Evolutionary conservation across 768 basidiomycete species (phyloP), one percentile per base, ranked within the genome.

Genomic region (Gymnopilus junonius): DNA sequence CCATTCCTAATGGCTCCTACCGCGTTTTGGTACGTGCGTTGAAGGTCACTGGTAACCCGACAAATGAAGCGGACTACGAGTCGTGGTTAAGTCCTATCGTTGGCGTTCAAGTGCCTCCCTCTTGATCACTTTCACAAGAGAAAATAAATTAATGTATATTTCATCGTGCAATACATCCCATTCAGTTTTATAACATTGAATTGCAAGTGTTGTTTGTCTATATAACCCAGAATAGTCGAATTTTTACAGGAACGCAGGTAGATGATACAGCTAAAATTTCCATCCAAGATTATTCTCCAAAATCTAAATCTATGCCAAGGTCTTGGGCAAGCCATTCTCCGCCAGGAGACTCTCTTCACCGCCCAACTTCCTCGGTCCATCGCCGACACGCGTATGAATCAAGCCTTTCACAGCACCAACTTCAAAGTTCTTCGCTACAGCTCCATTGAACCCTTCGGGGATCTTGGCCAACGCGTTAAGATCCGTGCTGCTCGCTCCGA

Each of bases 341-440:
- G 82, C 85, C 65, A 99, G 76, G 66, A 99, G 72, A 23, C 87
- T 77, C 68, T 93, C 92, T 54, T 84, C 84, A 31, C 70, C 68
- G 32, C 76, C 83, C 35, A 97, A 75, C 17, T 86, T 85, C 65
- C 91, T 83, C 0, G 97, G 97, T 0, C 97, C 96, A 71, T 95
- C 95, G 0, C 97, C 97, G 8, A 98, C 93, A 46, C 84, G 81
- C 8, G 97, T 98, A 76, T 97, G 95, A 56, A 99, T 98, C 72
- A 98, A 82, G 3, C 87, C 82, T 76, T 94, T 94, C 40, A 99
- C 94, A 2, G 92, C 87, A 1, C 92, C 95, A 8, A 84, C 79
- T 17, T 83, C 85, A 72, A 88, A 93, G 53, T 79, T 82, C 75
- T 89, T 89, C 35, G 91, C 90, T 2, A 96, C 93, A 40, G 79